A percentile compares a stretch with the other conserved stretches of the same genome.
Evolutionary conservation across 106 monocot species (phyloP).

Genomic region (Platanthera guangdongensis): DNA sequence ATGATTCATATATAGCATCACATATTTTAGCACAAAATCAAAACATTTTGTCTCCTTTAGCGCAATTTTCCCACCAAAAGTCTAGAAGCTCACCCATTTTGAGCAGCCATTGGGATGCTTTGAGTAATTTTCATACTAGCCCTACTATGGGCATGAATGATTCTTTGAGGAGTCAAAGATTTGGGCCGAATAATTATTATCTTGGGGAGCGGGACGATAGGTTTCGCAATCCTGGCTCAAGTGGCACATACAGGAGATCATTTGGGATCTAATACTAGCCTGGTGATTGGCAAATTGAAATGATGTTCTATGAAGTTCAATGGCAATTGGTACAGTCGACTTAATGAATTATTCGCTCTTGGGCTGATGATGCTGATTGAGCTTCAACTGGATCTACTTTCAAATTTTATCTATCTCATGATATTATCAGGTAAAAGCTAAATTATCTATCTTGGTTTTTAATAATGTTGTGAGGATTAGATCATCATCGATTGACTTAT

Average conservation of each 20-base stretch:
- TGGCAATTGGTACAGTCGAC: background rate
- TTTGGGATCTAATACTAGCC: conserved; percentile 41
- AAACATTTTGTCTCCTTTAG: conserved; percentile 25
- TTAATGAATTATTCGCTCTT: background rate
- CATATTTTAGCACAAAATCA: conserved; percentile 35
- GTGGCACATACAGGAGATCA: conserved; percentile 48
- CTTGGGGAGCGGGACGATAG: conserved; percentile 43
- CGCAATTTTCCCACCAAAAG: conserved; percentile 40
- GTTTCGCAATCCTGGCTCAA: conserved; percentile 35
- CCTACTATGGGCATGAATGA: conserved; percentile 31
- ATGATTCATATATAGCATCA: conserved; percentile 47
- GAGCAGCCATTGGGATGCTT: conserved; percentile 57
- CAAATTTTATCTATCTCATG: background rate
- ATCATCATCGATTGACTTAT: no score
- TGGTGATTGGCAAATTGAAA: background rate
- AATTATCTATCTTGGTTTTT: background rate
- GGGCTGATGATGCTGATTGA: background rate
- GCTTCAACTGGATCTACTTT: background rate
- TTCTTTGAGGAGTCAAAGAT: conserved; percentile 35
- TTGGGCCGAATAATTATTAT: conserved; percentile 37
- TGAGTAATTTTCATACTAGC: conserved; percentile 36
- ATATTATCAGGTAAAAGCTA: conserved; percentile 1
- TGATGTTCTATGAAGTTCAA: background rate
- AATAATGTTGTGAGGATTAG: background rate
- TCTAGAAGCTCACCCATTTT: conserved; percentile 28